Conservation (phyloP, 495 filamentous ascomycete genomes). For the Jackrogersella multiformis region DNA sequence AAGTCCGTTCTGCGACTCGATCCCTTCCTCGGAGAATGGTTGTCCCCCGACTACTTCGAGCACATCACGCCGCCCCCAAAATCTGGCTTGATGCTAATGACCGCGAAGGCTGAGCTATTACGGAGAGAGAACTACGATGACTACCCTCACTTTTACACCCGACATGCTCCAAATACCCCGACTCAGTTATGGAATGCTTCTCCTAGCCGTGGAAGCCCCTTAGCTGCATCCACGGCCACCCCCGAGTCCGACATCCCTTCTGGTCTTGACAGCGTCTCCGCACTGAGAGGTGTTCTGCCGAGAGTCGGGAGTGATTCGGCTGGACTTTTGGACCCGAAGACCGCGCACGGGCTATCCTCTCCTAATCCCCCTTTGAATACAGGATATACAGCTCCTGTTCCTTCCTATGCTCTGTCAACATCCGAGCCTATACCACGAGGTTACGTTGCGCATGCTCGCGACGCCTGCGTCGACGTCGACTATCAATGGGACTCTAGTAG, state of each 20-base stretch:
- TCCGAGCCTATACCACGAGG: constrained; percentile 85
- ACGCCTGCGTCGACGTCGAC: constrained; percentile 86
- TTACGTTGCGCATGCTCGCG: constrained; percentile 90
- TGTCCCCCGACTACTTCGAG: constrained; percentile 91
- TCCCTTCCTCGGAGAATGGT: constrained; percentile 94
- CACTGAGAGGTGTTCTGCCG: constrained; percentile 42
- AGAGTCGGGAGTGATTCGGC: constrained; percentile 33
- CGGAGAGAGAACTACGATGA: constrained; percentile 71
- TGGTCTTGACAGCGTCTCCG: constrained; percentile 39
- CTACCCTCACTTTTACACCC: constrained; percentile 51
- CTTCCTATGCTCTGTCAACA: constrained; percentile 82
- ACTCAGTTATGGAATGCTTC: constrained; percentile 53
- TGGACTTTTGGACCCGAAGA: constrained; percentile 22
- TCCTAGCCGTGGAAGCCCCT: constrained; percentile 26
- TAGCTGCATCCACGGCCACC: constrained; percentile 18
- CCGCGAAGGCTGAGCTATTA: constrained; percentile 84
- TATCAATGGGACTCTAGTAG: constrained; percentile 95
- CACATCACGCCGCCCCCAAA: constrained; percentile 88
- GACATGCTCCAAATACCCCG: constrained; percentile 42
- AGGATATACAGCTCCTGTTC: constrained; percentile 77
- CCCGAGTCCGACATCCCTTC: constrained; percentile 24
- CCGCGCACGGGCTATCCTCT: constrained; percentile 15
- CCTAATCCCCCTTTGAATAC: constrained; percentile 14
- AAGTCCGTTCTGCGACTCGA: constrained; percentile 80
- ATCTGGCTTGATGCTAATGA: constrained; percentile 84